Percentiles rank a stretch among this genome's conserved stretches.
phyloP scores from a whole-genome alignment of 2,329 filamentous ascomycete genomes.

The Fusarium aywerte region DNA sequence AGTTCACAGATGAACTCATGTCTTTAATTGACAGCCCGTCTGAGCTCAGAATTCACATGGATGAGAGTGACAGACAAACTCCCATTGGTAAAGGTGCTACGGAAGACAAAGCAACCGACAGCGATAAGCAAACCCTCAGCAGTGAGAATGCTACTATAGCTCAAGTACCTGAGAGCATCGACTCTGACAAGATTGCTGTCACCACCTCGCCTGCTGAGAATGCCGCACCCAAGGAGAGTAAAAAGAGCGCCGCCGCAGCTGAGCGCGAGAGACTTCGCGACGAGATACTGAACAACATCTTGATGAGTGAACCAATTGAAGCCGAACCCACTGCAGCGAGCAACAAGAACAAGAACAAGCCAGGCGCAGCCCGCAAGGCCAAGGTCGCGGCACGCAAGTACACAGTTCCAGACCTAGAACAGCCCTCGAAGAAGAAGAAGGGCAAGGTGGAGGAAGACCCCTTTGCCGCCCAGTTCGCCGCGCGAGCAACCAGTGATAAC shows the following conservation, averaged over 20 bases:
- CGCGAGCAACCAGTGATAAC: slow-evolving; percentile 2
- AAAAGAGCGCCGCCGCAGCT: background rate
- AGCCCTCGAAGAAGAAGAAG: background rate
- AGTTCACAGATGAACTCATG: background rate
- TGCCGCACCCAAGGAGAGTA: background rate
- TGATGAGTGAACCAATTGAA: background rate
- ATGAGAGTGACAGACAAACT: background rate
- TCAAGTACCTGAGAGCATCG: background rate
- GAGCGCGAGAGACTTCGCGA: background rate
- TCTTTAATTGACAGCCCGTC: slow-evolving; percentile 5
- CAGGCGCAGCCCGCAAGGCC: background rate
- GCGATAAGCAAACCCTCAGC: background rate
- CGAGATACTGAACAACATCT: background rate
- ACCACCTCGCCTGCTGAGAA: background rate
- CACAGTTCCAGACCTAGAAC: background rate
- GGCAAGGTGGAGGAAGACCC: background rate
- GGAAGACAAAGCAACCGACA: background rate
- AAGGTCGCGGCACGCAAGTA: background rate
- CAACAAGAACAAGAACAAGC: background rate
- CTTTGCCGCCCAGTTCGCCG: slow-evolving; percentile 14
- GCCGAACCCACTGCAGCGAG: background rate
- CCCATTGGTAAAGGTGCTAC: background rate
- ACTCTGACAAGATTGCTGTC: background rate
- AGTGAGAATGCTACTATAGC: background rate
- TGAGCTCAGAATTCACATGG: background rate